phyloP scores from a whole-genome alignment of 2,329 filamentous ascomycete species.

The Aspergillus melleus region DNA sequence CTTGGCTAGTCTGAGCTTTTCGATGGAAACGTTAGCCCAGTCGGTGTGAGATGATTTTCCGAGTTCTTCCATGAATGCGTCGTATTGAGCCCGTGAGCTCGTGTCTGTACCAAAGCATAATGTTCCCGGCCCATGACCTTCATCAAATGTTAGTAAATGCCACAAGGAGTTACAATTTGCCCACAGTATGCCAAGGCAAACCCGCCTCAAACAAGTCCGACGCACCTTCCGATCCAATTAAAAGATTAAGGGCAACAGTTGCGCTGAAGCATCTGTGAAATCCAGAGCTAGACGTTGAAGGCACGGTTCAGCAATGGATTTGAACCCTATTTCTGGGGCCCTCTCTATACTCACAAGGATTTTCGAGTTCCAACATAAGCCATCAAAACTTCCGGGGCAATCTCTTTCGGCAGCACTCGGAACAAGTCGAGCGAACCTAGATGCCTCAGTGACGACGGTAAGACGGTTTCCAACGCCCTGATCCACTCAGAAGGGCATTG shows the following conservation, averaged over 20 bases:
- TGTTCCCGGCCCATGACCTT: slow-evolving; percentile 25
- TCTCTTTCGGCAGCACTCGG: slow-evolving; percentile 35
- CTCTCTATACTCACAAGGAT: slow-evolving; percentile 23
- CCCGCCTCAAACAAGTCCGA: neutral
- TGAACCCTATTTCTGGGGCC: neutral
- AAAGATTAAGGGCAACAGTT: slow-evolving; percentile 36
- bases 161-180: neutral
- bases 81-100: slow-evolving; percentile 33
- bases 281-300: slow-evolving; percentile 26
- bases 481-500: slow-evolving; percentile 35
- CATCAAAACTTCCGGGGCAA: slow-evolving; percentile 39
- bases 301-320: neutral
- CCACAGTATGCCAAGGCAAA: neutral
- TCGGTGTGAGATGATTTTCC: slow-evolving; percentile 37
- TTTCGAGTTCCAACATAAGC: slow-evolving; percentile 37
- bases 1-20: slow-evolving; percentile 31
- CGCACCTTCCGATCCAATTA: slow-evolving; percentile 33
- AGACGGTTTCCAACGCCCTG: slow-evolving; percentile 27
- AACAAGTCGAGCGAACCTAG: slow-evolving; percentile 36
- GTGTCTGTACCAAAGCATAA: slow-evolving; percentile 38
- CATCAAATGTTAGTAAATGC: slow-evolving; percentile 1
- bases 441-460: slow-evolving; percentile 34
- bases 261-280: slow-evolving; percentile 41
- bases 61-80: slow-evolving; percentile 33
- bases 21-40: slow-evolving; percentile 32